phyloP scores from a whole-genome alignment of 2,329 filamentous ascomycete species.

The Orbilia quercus region DNA sequence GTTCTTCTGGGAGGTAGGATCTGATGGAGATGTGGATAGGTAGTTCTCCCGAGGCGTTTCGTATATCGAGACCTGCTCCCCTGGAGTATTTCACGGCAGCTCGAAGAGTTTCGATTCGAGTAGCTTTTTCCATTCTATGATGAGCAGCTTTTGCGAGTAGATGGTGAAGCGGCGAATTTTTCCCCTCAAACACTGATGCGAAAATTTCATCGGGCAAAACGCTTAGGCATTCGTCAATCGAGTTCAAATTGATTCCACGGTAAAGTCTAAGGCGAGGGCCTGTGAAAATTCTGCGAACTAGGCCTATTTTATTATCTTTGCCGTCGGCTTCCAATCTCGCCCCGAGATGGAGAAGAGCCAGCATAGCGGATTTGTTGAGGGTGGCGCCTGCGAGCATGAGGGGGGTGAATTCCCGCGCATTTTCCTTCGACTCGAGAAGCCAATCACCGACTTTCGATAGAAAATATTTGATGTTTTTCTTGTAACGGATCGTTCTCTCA shows the following conservation, averaged over 20 bases:
- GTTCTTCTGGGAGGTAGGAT: slow-evolving; percentile 62
- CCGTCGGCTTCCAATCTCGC: slow-evolving; percentile 74
- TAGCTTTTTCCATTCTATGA: slow-evolving; percentile 58
- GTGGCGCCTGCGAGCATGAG: slow-evolving; percentile 74
- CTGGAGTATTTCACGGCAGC: slow-evolving; percentile 69
- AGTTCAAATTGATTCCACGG: not conserved
- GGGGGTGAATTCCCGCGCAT: slow-evolving; percentile 72
- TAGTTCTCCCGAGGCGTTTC: slow-evolving; percentile 1
- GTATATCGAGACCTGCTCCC: slow-evolving; percentile 66
- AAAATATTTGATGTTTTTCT: slow-evolving; percentile 70
- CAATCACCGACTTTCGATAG: slow-evolving; percentile 70
- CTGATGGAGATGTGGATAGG: slow-evolving; percentile 63
- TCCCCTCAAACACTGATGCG: slow-evolving; percentile 8
- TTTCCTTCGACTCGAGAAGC: slow-evolving; percentile 71
- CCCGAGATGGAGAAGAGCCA: slow-evolving; percentile 72
- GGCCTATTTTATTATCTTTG: slow-evolving; percentile 70
- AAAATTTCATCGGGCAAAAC: slow-evolving; percentile 17
- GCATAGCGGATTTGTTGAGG: slow-evolving; percentile 69
- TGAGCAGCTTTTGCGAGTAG: slow-evolving; percentile 65
- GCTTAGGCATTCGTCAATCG: slow-evolving; percentile 6
- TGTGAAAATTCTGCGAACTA: slow-evolving; percentile 63
- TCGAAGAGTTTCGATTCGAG: slow-evolving; percentile 61
- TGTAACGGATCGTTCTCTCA: slow-evolving; percentile 40
- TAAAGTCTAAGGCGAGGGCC: slow-evolving; percentile 63
- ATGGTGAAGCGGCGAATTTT: slow-evolving; percentile 54